Evolutionary conservation across 805 yeast genomes (phyloP), one percentile per base, ranked within the genome.

Genomic region (Myxozyma mucilagina): DNA sequence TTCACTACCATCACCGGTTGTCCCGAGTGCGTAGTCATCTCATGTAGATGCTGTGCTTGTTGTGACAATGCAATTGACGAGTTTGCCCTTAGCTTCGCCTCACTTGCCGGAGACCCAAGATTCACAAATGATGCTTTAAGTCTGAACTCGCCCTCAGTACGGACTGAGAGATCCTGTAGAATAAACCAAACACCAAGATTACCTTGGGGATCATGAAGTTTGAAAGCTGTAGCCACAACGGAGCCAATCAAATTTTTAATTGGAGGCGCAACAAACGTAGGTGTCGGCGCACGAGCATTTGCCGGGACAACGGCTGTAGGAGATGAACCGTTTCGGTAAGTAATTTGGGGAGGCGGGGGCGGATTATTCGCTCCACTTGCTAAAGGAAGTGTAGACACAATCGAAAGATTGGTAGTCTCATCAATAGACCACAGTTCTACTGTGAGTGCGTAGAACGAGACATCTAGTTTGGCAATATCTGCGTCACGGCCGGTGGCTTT

Each of bases 71-170:
- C 32, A 9, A 44, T 18, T 16, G 59, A 24, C 48, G 41, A 39
- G 35, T 39, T 35, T 14, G 47, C 42, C 29, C 13, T 9, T 16
- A 16, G 54, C 47, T 20, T 20, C 8, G 42, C 36, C 5, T 7
- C 32, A 36, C 43, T 16, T 14, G 44, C 10, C 10, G 66, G 66
- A 47, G 63, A 20, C 59, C 64, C 53, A 11, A 78, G 66, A 54
- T 78, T 74, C 35, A 75, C 73, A 56, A 78, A 73, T 8, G 72
- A 69, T 49, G 76, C 72, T 66, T 73, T 75, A 42, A 78, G 70
- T 57, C 69, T 76, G 71, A 74, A 78, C 24, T 74, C 75, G 35
- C 81, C 81, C 61, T 78, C 81, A 11, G 76, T 75, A 31, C 81
- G 71, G 5, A 78, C 76, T 6, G 79, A 75, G 24, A 78, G 67